Conservation (phyloP, 306 rosid species). For the Carpinus viminea region DNA sequence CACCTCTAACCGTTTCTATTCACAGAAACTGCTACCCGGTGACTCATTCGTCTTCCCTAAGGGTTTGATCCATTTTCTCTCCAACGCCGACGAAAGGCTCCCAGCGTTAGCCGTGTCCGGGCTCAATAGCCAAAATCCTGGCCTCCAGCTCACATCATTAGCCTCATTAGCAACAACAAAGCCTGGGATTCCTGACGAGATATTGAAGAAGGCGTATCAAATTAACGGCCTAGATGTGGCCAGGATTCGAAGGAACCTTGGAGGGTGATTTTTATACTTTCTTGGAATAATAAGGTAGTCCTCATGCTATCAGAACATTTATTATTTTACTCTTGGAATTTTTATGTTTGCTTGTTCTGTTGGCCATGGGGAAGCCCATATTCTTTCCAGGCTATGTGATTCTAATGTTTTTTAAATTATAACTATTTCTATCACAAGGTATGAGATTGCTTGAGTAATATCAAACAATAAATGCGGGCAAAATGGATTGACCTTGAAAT, state of each 20-base stretch:
- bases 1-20: slow-evolving; percentile 33
- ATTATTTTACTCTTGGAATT: neutral
- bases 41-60: slow-evolving; percentile 75
- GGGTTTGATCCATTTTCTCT: slow-evolving; percentile 59
- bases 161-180: slow-evolving; percentile 54
- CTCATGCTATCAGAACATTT: neutral
- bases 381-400: neutral
- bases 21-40: slow-evolving; percentile 40
- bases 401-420: neutral
- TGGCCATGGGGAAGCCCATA: neutral
- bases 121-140: slow-evolving; percentile 72
- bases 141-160: slow-evolving; percentile 39
- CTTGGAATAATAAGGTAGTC: neutral
- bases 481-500: neutral
- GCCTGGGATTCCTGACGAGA: slow-evolving; percentile 34
- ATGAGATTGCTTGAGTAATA: neutral
- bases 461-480: neutral
- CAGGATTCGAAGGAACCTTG: slow-evolving; percentile 42
- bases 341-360: slow-evolving; percentile 3
- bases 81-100: slow-evolving; percentile 31
- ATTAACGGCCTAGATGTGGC: slow-evolving; percentile 39
- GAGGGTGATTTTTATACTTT: slow-evolving; percentile 28
- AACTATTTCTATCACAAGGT: neutral
- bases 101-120: slow-evolving; percentile 57
- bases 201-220: slow-evolving; percentile 45